These are phyloP conservation scores for Solanum chiquidenum DNA, from an alignment of 257 asterid genomes.

Conservation along the genomic window DNA sequence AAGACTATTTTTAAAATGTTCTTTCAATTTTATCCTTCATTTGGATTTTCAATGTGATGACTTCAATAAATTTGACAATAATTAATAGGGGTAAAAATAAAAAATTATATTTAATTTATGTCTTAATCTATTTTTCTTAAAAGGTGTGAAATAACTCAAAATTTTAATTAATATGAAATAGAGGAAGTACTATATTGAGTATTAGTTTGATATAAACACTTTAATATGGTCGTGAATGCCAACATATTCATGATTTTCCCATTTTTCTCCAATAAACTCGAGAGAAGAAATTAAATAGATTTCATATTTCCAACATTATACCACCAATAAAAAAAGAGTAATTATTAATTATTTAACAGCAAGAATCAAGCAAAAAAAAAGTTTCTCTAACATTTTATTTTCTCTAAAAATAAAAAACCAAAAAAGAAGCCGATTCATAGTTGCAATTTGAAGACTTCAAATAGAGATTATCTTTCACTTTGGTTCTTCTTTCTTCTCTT, in stretches of 20 bases:
- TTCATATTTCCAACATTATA: background rate
- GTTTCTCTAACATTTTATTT: background rate
- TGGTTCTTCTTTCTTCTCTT: constrained; percentile 12
- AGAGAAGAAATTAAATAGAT: background rate
- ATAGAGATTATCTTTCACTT: background rate
- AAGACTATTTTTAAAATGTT: too few relatives aligned
- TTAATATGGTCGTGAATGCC: background rate
- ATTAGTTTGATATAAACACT: background rate
- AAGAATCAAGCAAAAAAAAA: background rate
- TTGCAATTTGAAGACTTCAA: background rate
- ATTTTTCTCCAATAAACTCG: background rate
- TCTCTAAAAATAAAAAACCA: background rate
- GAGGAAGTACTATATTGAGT: background rate
- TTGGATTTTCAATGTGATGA: too few relatives aligned
- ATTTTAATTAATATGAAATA: too few relatives aligned
- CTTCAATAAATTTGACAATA: too few relatives aligned
- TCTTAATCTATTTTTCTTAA: too few relatives aligned
- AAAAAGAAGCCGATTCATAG: background rate
- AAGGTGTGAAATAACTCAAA: too few relatives aligned
- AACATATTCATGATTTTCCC: background rate
- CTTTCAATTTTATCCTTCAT: too few relatives aligned
- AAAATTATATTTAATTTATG: too few relatives aligned
- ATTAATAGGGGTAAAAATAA: too few relatives aligned
- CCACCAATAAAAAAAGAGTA: background rate
- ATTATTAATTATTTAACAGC: background rate